Evolutionary conservation across 2,329 filamentous ascomycete genomes (phyloP).

Genomic region (Lachnellula suecica): DNA sequence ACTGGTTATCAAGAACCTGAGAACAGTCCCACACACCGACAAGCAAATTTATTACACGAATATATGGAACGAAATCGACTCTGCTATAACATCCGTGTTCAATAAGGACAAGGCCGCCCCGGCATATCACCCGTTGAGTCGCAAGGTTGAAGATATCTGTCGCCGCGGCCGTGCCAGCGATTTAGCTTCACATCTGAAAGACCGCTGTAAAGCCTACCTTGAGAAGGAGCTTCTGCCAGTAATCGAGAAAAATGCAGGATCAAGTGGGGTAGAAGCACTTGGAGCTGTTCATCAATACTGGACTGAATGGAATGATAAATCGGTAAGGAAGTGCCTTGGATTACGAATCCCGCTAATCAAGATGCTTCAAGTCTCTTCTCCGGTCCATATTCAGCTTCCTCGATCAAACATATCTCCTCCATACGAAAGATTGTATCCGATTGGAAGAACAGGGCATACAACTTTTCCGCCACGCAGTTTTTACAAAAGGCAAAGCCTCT

Average conservation of each 20-base stretch:
- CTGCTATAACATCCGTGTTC: conserved; percentile 74
- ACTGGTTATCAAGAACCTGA: conserved; percentile 91
- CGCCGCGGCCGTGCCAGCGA: conserved; percentile 70
- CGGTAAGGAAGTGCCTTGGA: conserved; percentile 50
- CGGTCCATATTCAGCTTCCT: conserved; percentile 92
- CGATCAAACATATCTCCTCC: conserved; percentile 83
- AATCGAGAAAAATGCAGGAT: conserved; percentile 49
- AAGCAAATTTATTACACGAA: conserved; percentile 76
- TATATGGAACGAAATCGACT: conserved; percentile 71
- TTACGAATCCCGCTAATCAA: conserved; percentile 12
- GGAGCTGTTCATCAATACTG: conserved; percentile 58
- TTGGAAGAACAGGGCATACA: conserved; percentile 79
- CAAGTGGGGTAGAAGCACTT: conserved; percentile 63
- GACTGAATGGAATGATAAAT: conserved; percentile 75
- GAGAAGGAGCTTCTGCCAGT: conserved; percentile 55
- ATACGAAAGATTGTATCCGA: conserved; percentile 65
- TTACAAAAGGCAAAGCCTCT: conserved; percentile 31
- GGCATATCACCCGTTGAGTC: conserved; percentile 87
- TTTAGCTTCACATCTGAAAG: conserved; percentile 65
- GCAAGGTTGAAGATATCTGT: conserved; percentile 89
- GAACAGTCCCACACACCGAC: conserved; percentile 57
- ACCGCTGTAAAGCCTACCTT: conserved; percentile 68
- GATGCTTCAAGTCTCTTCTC: conserved; percentile 60
- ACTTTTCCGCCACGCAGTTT: conserved; percentile 67
- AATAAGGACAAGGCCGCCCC: conserved; percentile 57